Percentiles rank a stretch among this genome's conserved stretches.
phyloP scores from a whole-genome alignment of 495 filamentous ascomycete species.

The Penicillium antarcticum region DNA sequence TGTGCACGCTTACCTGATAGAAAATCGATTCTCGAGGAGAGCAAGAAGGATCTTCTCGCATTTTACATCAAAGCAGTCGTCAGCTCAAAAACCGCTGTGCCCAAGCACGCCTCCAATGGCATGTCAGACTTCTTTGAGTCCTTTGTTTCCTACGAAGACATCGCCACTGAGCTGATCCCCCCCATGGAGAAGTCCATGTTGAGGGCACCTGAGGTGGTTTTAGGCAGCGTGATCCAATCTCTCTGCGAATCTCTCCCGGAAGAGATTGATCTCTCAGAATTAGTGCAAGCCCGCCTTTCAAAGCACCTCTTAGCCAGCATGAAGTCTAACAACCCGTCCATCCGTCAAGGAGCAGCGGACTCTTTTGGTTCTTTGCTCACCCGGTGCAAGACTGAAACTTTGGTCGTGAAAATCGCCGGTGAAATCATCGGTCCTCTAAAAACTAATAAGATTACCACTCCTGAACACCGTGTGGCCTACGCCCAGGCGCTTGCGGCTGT shows the following conservation, averaged over 20 bases:
- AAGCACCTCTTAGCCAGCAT: constrained; percentile 83
- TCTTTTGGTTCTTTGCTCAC: constrained; percentile 65
- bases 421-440: constrained; percentile 79
- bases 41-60: constrained; percentile 66
- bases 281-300: constrained; percentile 64
- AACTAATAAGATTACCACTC: constrained; percentile 70
- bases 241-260: constrained; percentile 66
- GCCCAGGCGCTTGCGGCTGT: constrained; percentile 71
- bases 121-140: constrained; percentile 78
- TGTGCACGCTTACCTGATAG: constrained; percentile 62
- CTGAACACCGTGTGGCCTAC: constrained; percentile 78
- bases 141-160: constrained; percentile 72
- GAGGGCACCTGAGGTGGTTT: constrained; percentile 83
- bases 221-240: constrained; percentile 69
- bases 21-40: constrained; percentile 55
- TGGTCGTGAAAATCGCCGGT: constrained; percentile 62
- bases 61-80: constrained; percentile 86
- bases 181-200: constrained; percentile 84
- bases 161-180: constrained; percentile 72
- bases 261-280: constrained; percentile 70
- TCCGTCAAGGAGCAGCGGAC: constrained; percentile 70
- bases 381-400: constrained; percentile 52
- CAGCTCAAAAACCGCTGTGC: constrained; percentile 68
- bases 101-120: constrained; percentile 66
- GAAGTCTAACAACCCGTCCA: constrained; percentile 79